A percentile compares a stretch with the other conserved stretches of the same genome.
Evolutionary conservation across 139 green algal species (phyloP).

Genomic region (Auxenochlorella pyrenoidosa): DNA sequence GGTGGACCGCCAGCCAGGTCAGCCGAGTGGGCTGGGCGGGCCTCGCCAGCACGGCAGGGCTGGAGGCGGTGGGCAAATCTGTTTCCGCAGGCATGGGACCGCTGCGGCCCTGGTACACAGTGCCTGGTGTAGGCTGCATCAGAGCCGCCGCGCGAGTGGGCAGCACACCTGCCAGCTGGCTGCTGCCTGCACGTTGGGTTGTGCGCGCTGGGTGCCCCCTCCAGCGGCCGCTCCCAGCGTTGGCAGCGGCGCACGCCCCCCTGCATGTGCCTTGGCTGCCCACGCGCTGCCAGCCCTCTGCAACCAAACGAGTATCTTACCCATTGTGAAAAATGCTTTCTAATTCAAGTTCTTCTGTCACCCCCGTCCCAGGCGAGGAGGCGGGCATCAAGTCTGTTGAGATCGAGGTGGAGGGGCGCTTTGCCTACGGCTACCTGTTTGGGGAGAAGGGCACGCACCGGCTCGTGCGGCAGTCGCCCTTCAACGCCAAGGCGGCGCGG

Average conservation of each 20-base stretch:
- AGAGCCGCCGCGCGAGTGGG: too few species aligned
- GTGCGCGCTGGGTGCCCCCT: not conserved
- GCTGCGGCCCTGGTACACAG: too few species aligned
- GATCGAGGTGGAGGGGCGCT: constrained; percentile 83
- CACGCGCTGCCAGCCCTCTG: too few species aligned
- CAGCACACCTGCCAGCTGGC: too few species aligned
- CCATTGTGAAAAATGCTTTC: too few species aligned
- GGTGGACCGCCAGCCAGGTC: constrained; percentile 51
- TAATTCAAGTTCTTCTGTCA: not conserved
- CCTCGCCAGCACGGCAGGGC: not conserved
- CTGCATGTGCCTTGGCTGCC: not conserved
- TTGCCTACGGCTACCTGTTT: constrained; percentile 77
- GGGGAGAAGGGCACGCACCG: constrained; percentile 96
- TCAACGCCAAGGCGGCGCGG: constrained; percentile 89
- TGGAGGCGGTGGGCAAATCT: too few species aligned
- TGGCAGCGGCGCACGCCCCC: not conserved
- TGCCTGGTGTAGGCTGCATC: too few species aligned
- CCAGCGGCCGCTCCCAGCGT: too few species aligned
- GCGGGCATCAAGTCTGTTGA: constrained; percentile 92
- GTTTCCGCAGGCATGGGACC: too few species aligned
- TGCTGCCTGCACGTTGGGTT: not conserved
- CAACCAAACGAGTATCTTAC: too few species aligned
- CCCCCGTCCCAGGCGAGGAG: constrained; percentile 69
- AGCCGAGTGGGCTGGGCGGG: not conserved
- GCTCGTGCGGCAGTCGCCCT: constrained; percentile 93